Evolutionary conservation across 805 yeast genomes (phyloP).

Genomic region (Metschnikowia picachoensis): DNA sequence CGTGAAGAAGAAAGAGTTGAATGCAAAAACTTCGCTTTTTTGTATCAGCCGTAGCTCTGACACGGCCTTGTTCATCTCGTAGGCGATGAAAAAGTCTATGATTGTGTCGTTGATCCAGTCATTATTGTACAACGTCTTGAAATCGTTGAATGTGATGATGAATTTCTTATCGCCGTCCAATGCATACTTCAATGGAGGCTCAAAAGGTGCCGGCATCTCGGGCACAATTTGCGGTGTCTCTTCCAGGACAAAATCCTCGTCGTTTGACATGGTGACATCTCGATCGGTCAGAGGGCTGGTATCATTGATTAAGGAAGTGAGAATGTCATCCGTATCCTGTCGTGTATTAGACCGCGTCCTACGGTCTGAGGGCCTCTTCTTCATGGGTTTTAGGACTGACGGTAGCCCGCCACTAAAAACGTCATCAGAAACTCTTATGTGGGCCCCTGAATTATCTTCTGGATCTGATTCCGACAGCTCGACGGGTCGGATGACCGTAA

Average conservation of each 20-base stretch:
- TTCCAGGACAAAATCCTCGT: not conserved
- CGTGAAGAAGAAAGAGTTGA: constrained; percentile 82
- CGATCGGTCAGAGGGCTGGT: not conserved
- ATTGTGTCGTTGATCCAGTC: constrained; percentile 89
- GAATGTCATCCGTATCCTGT: not conserved
- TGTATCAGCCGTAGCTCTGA: constrained; percentile 19
- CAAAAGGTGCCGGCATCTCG: constrained; percentile 38
- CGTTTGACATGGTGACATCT: not conserved
- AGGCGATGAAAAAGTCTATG: constrained; percentile 78
- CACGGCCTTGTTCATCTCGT: constrained; percentile 42
- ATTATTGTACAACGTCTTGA: constrained; percentile 69
- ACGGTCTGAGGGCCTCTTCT: not conserved
- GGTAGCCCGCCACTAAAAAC: constrained; percentile 13
- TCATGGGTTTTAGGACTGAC: constrained; percentile 1
- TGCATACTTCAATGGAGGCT: constrained; percentile 44
- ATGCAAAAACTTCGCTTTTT: constrained; percentile 47
- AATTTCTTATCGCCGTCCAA: constrained; percentile 54
- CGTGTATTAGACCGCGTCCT: constrained; percentile 9
- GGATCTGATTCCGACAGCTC: not conserved
- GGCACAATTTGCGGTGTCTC: not conserved
- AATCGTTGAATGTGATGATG: constrained; percentile 64
- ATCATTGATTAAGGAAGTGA: not conserved
- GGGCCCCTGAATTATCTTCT: not conserved
- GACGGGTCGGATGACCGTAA: not conserved
- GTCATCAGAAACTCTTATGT: constrained; percentile 6